Evolutionary conservation across 1,284 basidiomycete genomes (phyloP), one percentile per base, ranked within the genome.

Genomic region (Heliocybe sulcata): DNA sequence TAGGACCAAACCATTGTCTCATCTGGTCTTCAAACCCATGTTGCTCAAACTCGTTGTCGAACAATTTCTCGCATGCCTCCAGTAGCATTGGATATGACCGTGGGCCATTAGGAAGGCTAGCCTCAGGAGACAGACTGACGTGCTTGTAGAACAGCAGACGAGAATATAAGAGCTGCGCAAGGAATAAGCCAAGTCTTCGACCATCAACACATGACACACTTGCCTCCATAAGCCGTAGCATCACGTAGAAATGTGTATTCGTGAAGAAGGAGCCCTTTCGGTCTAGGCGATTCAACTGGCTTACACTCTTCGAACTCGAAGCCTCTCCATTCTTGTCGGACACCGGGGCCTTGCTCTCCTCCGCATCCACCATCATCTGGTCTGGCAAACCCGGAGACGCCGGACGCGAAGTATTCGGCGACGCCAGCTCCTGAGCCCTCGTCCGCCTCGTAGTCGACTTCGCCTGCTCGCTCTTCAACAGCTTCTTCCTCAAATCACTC

Each of bases 31-130:
- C 96, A 66, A 94, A 98, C 1, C 78, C 80, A 45, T 77, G 75
- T 60, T 88, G 87, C 63, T 98, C 96, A 25, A 98, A 78, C 66
- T 96, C 92, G 61, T 90, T 90, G 66, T 97, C 94, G 62, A 98
- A 98, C 54, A 98, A 69, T 57, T 87, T 82, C 70, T 98, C 95
- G 65, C 91, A 92, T 6, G 92, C 83, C 58, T 90, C 90, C 22
- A 99, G 79, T 61, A 95, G 74, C 55, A 94, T 79, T 54, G 86
- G 84, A 64, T 98, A 98, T 63, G 83, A 91, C 64, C 94, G 80
- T 35, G 73, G 73, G 1, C 74, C 71, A 35, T 75, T 59, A n/a
- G 60, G 53, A n/a, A 55, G 65, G 60, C 52, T 72, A 69, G 14
- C 69, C n/a, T 71, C 69, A 38, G 78, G 65, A 55, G 81, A 77